Evolutionary conservation across 768 basidiomycete species (phyloP), one percentile per base, ranked within the genome.

Genomic region (Stropharia rugosoannulata): DNA sequence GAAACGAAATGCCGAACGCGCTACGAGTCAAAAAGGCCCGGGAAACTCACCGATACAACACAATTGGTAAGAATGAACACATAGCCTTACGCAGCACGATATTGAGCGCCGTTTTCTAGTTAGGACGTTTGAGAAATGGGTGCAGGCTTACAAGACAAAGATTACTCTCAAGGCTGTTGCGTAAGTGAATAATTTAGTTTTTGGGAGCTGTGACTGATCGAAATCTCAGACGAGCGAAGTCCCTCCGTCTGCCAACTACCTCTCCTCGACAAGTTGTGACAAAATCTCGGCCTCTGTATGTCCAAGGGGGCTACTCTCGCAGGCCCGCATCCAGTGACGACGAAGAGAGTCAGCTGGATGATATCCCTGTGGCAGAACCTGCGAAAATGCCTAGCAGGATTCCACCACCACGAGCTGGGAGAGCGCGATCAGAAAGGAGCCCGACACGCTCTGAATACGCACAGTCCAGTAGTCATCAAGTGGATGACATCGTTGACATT

Each of bases 161-260:
- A 77, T 86, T 40, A 85, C 87, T 39, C 77, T 87, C 40, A 91
- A 90, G 68, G 90, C 92, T 49, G 85, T 92, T 46, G 89, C 89
- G 92, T 94, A 68, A 76, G 90, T 84, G 49, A 36, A 50, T 18
- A 29, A 18, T 29, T 52, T 55, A 59, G 27, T 15, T 13, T 5
- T 38, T 44, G 10, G 18, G 27, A 18, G n/a, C 44, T 60, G 35
- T 43, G 51, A 45, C 29, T 58, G 15, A 60, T 53, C n/a, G 45
- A 27, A 13, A 25, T 53, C 54, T 55, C 22, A 93, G 91, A 56
- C 90, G 91, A 22, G 91, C 92, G 39, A 81, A 90, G 63, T 89
- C 90, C 71, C 80, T 93, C 58, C 86, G 87, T 56, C 76, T 93
- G 37, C 89, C 90, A 1, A 75, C 83, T 18, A 70, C 80, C 41